Conservation (phyloP, 495 filamentous ascomycete species). For the Aspergillus steynii region DNA sequence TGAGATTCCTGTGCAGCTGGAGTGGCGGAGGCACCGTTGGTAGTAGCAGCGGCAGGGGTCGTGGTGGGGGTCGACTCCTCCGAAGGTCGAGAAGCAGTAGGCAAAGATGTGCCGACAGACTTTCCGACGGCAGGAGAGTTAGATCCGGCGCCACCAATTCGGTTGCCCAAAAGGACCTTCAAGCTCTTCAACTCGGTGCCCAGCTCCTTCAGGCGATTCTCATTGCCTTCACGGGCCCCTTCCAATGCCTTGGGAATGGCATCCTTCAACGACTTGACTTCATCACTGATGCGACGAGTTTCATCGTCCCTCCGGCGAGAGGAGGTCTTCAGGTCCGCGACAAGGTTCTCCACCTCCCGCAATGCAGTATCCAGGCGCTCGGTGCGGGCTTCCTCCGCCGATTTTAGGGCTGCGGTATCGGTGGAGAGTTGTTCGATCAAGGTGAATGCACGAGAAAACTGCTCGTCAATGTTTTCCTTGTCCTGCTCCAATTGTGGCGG, state of each 20-base stretch:
- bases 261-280: conserved; percentile 78
- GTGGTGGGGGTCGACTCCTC: conserved; percentile 26
- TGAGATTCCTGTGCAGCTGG: conserved; percentile 34
- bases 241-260: conserved; percentile 85
- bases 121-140: conserved; percentile 36
- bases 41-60: conserved; percentile 13
- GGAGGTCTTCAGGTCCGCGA: conserved; percentile 75
- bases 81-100: conserved; percentile 32
- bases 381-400: conserved; percentile 79
- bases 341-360: conserved; percentile 77
- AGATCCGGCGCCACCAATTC: conserved; percentile 57
- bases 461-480: conserved; percentile 86
- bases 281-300: conserved; percentile 77
- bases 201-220: conserved; percentile 79
- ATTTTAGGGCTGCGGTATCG: conserved; percentile 85
- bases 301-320: conserved; percentile 82
- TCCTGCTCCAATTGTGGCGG: conserved; percentile 90
- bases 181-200: conserved; percentile 88
- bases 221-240: conserved; percentile 80
- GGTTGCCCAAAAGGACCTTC: conserved; percentile 81
- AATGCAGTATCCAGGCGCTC: conserved; percentile 82
- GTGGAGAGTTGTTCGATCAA: conserved; percentile 88
- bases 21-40: conserved; percentile 33
- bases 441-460: conserved; percentile 87
- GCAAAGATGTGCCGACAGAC: conserved; percentile 28